Percentiles rank a stretch among this genome's conserved stretches.
Evolutionary conservation across 805 yeast species (phyloP).

Genomic region (Hanseniaspora clermontiae): DNA sequence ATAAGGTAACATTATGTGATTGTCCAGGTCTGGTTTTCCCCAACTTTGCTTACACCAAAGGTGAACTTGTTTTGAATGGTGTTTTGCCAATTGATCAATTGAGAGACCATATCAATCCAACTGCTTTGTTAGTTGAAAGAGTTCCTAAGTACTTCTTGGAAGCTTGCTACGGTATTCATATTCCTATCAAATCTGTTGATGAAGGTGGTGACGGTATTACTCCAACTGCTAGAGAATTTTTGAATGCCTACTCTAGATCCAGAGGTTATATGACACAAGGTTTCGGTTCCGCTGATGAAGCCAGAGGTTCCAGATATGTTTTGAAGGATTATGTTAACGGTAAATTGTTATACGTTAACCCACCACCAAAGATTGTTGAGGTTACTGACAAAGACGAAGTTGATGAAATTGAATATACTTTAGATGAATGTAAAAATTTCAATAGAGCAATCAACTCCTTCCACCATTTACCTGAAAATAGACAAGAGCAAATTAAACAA

Average conservation of each 20-base stretch:
- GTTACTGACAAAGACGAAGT: conserved; percentile 19
- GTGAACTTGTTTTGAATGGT: conserved; percentile 94
- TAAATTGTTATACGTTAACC: conserved; percentile 67
- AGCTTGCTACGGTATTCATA: conserved; percentile 85
- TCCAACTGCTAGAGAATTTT: conserved; percentile 79
- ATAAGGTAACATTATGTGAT: conserved; percentile 79
- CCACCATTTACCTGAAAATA: conserved; percentile 51
- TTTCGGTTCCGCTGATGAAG: conserved; percentile 91
- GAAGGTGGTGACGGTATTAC: conserved; percentile 77
- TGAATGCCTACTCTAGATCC: conserved; percentile 87
- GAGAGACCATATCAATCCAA: conserved; percentile 83
- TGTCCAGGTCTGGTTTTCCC: conserved; percentile 99
- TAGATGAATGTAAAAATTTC: conserved; percentile 49
- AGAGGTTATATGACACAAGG: conserved; percentile 97
- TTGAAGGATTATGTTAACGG: conserved; percentile 93
- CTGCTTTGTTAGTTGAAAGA: conserved; percentile 70
- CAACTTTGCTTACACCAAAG: conserved; percentile 89
- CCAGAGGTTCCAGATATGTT: conserved; percentile 83
- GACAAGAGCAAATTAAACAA: conserved; percentile 54
- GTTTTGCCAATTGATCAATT: conserved; percentile 96
- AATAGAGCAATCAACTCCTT: conserved; percentile 65
- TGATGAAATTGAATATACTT: conserved; percentile 40
- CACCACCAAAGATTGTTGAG: conserved; percentile 56
- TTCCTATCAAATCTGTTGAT: conserved; percentile 56
- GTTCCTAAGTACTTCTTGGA: conserved; percentile 82